Conservation (phyloP, 2,329 filamentous ascomycete genomes). For the Fusarium temperatum region DNA sequence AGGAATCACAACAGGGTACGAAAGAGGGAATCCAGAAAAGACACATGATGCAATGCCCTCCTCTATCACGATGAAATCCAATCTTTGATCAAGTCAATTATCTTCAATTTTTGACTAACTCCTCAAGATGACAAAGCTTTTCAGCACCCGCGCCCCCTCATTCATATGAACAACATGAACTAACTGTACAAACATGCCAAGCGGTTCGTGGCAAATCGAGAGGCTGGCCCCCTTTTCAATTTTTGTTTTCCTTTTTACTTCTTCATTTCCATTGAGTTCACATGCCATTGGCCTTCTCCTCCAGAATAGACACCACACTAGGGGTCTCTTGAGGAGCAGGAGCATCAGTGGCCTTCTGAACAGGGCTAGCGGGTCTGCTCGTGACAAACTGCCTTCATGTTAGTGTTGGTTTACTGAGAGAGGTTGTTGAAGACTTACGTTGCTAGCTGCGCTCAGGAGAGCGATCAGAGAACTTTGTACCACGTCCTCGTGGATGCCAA, state of each 20-base stretch:
- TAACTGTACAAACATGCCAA: constrained; percentile 10
- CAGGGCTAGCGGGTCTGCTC: constrained; percentile 20
- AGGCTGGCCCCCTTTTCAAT: not conserved
- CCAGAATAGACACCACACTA: constrained; percentile 18
- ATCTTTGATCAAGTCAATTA: not conserved
- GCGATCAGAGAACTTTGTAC: constrained; percentile 87
- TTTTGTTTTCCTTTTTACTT: not conserved
- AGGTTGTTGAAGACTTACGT: constrained; percentile 66
- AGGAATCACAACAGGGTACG: not conserved
- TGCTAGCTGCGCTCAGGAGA: constrained; percentile 83
- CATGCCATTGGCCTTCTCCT: constrained; percentile 28
- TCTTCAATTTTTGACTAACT: constrained; percentile 4
- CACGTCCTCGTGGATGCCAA: constrained; percentile 92
- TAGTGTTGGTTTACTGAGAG: not conserved
- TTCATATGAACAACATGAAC: not conserved
- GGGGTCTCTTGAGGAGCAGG: constrained; percentile 7
- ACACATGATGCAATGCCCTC: not conserved
- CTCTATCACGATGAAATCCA: not conserved
- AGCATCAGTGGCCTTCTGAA: not conserved
- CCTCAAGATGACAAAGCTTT: not conserved
- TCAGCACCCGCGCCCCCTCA: not conserved
- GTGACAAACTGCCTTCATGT: constrained; percentile 9
- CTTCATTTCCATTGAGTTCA: not conserved
- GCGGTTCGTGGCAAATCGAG: not conserved
- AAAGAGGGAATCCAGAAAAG: not conserved